These are phyloP conservation scores for Psilocybe tampanensis DNA, from an alignment of 768 basidiomycete species.

Conservation along the genomic window DNA sequence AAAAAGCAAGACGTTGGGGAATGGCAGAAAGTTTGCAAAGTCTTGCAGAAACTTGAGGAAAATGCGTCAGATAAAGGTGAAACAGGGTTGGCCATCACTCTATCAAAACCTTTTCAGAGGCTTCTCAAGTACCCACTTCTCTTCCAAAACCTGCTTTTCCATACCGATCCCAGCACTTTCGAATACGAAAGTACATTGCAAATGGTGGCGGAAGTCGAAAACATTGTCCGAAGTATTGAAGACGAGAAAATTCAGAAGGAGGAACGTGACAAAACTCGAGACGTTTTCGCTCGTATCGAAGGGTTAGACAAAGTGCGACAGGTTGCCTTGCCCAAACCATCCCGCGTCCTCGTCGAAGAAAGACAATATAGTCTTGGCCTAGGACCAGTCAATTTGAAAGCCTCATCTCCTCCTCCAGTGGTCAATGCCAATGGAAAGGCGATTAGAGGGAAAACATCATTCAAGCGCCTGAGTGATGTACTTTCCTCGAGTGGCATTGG, in stretches of 20 bases:
- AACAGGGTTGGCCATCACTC: conserved; percentile 90
- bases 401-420: conserved; percentile 43
- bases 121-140: conserved; percentile 96
- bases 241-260: conserved; percentile 98
- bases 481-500: conserved; percentile 61
- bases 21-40: conserved; percentile 77
- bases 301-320: conserved; percentile 94
- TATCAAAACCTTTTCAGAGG: conserved; percentile 97
- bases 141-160: conserved; percentile 96
- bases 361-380: conserved; percentile 47
- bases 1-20: conserved; percentile 82
- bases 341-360: conserved; percentile 87
- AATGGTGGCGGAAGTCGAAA: conserved; percentile 97
- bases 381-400: conserved; percentile 35
- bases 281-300: conserved; percentile 95
- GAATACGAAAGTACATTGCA: conserved; percentile 96
- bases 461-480: conserved; percentile 91
- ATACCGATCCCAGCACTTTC: conserved; percentile 95
- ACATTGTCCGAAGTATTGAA: conserved; percentile 94
- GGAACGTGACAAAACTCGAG: conserved; percentile 92
- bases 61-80: conserved; percentile 85
- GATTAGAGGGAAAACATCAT: conserved; percentile 82
- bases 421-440: conserved; percentile 50
- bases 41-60: conserved; percentile 78
- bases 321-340: conserved; percentile 88